Base-by-base conservation (phyloP, 768 basidiomycete genomes). In the Amanita polypyramis region DNA sequence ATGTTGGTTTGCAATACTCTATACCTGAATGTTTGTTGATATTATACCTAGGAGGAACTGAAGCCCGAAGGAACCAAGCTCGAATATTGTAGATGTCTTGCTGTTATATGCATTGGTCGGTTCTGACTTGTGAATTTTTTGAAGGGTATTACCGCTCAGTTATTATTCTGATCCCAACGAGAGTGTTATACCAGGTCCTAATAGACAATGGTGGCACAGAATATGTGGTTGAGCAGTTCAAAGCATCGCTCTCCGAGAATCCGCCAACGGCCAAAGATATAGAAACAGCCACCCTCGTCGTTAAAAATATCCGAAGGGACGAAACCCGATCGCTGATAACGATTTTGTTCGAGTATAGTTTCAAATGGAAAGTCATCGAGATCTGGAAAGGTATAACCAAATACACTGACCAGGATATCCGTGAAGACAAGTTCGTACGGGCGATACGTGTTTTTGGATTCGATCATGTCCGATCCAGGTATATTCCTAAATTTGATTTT, bases 111-210 rank as follows among this genome's bases (percentile, higher is more conserved):
- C n/a, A 35, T 34, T 20, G 25, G 17, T 1, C 9, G 17, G 19
- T 42, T 17, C 36, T 57, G 55, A 51, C 49, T 54, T 52, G 44
- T 21, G 37, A 55, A n/a, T 20, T 3, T 34, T 27, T 3, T 27
- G 25, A 27, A 63, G 62, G 50, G 47, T 60, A 63, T 44, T 55
- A 48, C 10, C 54, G 59, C 6, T 64, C 66, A 2, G 66, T 64
- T 14, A 53, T 69, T 7, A 50, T 70, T 12, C 34, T 70, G 14
- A 53, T 59, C 23, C 61, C 48, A n/a, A 36, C 58, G 34, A 53
- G 54, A 14, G 52, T 60, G 27, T 25, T 37, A 14, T 21, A 11
- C 17, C n/a, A 37, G n/a, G 19, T 47, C 38, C 12, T 47, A 9
- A 34, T 25, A 11, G 14, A 5, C 5, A 27, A 27, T 15, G 19